A percentile compares a stretch with the other conserved stretches of the same genome.
Conservation (phyloP, 2,329 filamentous ascomycete genomes). For the Ophiostoma tasmaniense region DNA sequence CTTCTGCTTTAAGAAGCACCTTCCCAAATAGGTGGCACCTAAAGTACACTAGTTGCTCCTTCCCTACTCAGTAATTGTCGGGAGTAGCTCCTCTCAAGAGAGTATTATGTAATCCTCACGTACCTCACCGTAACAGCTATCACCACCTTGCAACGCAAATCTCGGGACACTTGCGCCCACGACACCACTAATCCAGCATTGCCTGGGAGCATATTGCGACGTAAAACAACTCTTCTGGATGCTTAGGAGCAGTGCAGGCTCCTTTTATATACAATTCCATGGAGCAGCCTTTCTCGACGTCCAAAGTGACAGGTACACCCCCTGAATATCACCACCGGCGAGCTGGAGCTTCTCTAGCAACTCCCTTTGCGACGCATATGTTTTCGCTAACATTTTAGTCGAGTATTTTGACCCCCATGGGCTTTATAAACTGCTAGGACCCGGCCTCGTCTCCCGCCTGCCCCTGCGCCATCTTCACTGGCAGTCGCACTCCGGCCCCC, state of each 20-base stretch:
- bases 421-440: constrained; percentile 73
- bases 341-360: not conserved
- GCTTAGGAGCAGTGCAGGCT: not conserved
- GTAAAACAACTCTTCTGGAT: not conserved
- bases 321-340: not conserved
- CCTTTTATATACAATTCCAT: constrained; percentile 32
- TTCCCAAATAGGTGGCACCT: not conserved
- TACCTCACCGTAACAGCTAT: not conserved
- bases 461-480: constrained; percentile 90
- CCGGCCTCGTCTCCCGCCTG: constrained; percentile 67
- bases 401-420: constrained; percentile 93
- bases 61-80: not conserved
- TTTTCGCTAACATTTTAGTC: constrained; percentile 44
- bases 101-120: not conserved
- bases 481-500: constrained; percentile 86
- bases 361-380: not conserved
- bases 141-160: not conserved
- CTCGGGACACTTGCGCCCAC: not conserved
- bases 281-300: constrained; percentile 61
- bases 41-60: not conserved
- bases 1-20: constrained; percentile 10
- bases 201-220: not conserved
- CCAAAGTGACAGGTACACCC: constrained; percentile 63
- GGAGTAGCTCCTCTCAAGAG: not conserved
- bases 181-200: not conserved